These are phyloP conservation scores for Fusarium luffae DNA, from an alignment of 2,329 filamentous ascomycete species.

Conservation along the genomic window DNA sequence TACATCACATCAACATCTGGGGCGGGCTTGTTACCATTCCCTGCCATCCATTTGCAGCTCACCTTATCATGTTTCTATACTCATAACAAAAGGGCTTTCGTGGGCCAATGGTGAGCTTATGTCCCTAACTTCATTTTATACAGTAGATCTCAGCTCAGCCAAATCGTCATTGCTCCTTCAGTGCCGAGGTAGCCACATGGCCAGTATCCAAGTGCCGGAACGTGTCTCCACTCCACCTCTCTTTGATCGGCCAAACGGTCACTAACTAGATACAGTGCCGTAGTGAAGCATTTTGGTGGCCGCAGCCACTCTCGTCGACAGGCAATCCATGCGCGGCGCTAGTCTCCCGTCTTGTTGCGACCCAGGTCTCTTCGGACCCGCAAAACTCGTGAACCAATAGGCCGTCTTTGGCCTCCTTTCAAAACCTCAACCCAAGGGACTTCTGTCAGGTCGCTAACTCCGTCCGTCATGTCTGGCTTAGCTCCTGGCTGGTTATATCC, in stretches of 20 bases:
- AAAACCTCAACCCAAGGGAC: slow-evolving; percentile 71
- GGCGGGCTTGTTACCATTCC: not conserved
- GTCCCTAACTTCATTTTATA: not conserved
- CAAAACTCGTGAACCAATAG: slow-evolving; percentile 70
- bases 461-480: slow-evolving; percentile 43
- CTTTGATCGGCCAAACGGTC: slow-evolving; percentile 14
- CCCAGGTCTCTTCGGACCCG: slow-evolving; percentile 72
- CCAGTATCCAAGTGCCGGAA: slow-evolving; percentile 17
- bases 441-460: slow-evolving; percentile 43
- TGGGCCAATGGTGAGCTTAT: not conserved
- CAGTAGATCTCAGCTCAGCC: not conserved
- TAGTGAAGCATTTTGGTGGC: not conserved
- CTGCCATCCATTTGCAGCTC: not conserved
- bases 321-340: slow-evolving; percentile 15
- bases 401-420: slow-evolving; percentile 64
- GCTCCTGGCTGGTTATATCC: slow-evolving; percentile 49
- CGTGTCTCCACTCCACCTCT: slow-evolving; percentile 12
- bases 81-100: not conserved
- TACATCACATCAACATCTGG: slow-evolving; percentile 3
- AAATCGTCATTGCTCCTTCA: slow-evolving; percentile 14
- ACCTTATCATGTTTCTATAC: not conserved
- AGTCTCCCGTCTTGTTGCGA: slow-evolving; percentile 48
- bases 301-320: slow-evolving; percentile 6
- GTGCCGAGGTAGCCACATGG: slow-evolving; percentile 29
- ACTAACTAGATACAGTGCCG: not conserved